These are phyloP conservation scores for Trichoderma polysporum DNA, from an alignment of 2,329 filamentous ascomycete species.

Conservation along the genomic window DNA sequence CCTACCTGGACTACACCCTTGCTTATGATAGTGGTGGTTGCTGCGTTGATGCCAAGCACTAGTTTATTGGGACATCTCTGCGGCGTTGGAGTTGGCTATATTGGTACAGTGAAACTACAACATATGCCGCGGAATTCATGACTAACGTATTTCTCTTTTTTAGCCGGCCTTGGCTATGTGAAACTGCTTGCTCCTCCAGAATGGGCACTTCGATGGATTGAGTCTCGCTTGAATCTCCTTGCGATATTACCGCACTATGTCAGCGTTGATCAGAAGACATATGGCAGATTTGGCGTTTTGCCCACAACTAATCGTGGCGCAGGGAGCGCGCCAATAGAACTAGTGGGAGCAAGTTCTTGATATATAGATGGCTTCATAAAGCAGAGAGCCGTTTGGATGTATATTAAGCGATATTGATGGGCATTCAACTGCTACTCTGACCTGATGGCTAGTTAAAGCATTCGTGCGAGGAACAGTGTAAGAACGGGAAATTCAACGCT, in stretches of 20 bases:
- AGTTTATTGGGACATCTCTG: slow-evolving; percentile 86
- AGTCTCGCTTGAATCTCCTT: slow-evolving; percentile 82
- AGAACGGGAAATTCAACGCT: neutral
- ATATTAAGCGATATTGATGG: neutral
- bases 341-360: slow-evolving; percentile 43
- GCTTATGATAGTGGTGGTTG: slow-evolving; percentile 70
- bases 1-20: slow-evolving; percentile 92
- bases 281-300: slow-evolving; percentile 85
- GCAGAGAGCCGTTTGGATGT: neutral
- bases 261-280: slow-evolving; percentile 93
- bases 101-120: slow-evolving; percentile 59
- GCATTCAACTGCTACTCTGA: neutral
- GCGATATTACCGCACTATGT: slow-evolving; percentile 87
- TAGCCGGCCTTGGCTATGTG: slow-evolving; percentile 83
- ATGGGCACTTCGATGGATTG: slow-evolving; percentile 81
- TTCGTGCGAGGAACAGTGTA: neutral
- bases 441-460: neutral
- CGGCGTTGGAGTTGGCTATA: slow-evolving; percentile 79
- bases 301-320: slow-evolving; percentile 53
- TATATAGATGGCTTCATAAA: slow-evolving; percentile 25
- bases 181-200: slow-evolving; percentile 89
- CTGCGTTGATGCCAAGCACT: slow-evolving; percentile 74
- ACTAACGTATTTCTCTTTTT: neutral
- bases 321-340: slow-evolving; percentile 54
- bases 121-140: neutral